Percentiles rank a stretch among this genome's conserved stretches.
Conservation (phyloP, 305 asterid genomes). For the Fraxinus angustifolia region DNA sequence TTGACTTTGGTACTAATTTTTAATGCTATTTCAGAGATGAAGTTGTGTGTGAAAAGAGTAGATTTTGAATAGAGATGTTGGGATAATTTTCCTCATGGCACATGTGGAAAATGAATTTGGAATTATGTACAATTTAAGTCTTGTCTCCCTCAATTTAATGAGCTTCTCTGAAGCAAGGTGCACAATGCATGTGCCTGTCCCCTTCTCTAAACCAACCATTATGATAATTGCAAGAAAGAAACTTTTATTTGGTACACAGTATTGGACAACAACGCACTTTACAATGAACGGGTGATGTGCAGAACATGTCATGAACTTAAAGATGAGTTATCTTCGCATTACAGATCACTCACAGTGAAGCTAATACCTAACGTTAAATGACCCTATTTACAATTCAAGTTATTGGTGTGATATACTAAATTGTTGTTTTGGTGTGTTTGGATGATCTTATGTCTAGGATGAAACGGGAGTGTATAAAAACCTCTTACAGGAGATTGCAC, state of each 20-base stretch:
- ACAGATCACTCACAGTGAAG: neutral
- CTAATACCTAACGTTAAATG: neutral
- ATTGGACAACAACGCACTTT: neutral
- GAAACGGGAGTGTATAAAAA: constrained; percentile 79
- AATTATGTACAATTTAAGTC: constrained; percentile 37
- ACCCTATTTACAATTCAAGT: neutral
- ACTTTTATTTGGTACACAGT: neutral
- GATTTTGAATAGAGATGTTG: neutral
- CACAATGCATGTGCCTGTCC: constrained; percentile 47
- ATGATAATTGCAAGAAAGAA: neutral
- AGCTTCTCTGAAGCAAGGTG: constrained; percentile 27
- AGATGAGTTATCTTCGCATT: neutral
- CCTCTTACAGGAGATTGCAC: constrained; percentile 72
- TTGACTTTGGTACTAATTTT: constrained; percentile 21
- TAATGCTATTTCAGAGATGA: constrained; percentile 7
- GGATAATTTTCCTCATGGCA: neutral
- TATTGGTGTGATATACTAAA: neutral
- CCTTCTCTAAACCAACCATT: constrained; percentile 22
- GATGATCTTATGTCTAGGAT: constrained; percentile 39
- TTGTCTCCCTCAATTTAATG: constrained; percentile 48
- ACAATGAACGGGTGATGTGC: neutral
- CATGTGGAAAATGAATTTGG: constrained; percentile 15
- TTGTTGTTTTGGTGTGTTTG: neutral
- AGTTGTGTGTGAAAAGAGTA: neutral
- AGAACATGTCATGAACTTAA: neutral